These are phyloP conservation scores for Botrytis tulipae DNA, from an alignment of 2,329 filamentous ascomycete species.

Conservation along the genomic window DNA sequence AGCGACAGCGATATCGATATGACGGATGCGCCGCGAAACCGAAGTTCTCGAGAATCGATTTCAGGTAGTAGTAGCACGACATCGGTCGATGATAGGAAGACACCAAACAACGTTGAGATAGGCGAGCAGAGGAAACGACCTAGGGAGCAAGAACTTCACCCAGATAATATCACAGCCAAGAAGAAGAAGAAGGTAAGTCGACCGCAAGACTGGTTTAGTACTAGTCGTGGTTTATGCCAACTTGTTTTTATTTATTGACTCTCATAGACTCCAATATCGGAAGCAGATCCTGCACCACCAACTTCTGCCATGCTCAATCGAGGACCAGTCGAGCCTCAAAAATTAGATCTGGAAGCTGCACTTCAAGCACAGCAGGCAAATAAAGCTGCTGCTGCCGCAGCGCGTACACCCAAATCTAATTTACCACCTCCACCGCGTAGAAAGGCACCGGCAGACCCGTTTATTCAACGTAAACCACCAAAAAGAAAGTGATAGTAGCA, in stretches of 20 bases:
- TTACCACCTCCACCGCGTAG: conserved; percentile 23
- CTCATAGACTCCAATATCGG: background rate
- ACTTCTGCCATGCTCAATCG: background rate
- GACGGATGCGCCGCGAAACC: conserved; percentile 17
- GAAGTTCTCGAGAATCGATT: conserved; percentile 19
- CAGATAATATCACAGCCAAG: conserved; percentile 2
- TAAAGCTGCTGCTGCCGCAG: conserved; percentile 17
- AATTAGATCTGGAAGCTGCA: conserved; percentile 19
- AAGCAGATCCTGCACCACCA: conserved; percentile 1
- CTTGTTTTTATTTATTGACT: background rate
- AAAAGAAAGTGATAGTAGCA: conserved; percentile 9
- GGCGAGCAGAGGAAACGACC: conserved; percentile 19
- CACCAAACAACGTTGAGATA: background rate
- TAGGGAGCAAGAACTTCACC: conserved; percentile 3
- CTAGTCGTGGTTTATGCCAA: background rate
- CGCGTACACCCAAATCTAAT: conserved; percentile 11
- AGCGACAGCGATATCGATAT: conserved; percentile 27
- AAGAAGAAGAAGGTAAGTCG: conserved; percentile 22
- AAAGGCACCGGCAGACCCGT: conserved; percentile 27
- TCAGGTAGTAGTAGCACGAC: conserved; percentile 12
- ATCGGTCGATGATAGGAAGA: background rate
- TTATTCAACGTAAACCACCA: conserved; percentile 27
- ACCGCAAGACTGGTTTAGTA: background rate
- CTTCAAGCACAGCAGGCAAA: conserved; percentile 19
- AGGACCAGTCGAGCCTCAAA: conserved; percentile 3